Percentiles rank a stretch among this genome's conserved stretches.
phyloP scores from a whole-genome alignment of 2,329 filamentous ascomycete species.

The Penicillium sp. region DNA sequence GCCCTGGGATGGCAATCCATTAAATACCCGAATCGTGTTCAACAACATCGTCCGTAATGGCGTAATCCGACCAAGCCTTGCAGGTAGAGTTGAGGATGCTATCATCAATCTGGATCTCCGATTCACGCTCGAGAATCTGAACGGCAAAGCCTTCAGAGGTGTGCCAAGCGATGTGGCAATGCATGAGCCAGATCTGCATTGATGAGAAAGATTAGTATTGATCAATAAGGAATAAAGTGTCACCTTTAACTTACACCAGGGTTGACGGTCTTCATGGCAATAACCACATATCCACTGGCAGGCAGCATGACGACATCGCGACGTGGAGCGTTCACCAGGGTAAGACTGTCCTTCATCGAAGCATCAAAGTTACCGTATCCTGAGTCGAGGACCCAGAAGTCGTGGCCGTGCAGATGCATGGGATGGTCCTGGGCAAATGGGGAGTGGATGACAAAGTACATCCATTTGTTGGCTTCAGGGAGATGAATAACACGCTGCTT shows the following conservation, averaged over 20 bases:
- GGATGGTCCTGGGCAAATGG: constrained; percentile 7
- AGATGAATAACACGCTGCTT: constrained; percentile 29
- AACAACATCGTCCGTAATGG: background rate
- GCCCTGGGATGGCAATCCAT: background rate
- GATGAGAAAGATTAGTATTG: background rate
- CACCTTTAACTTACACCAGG: constrained; percentile 2
- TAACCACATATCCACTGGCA: constrained; percentile 6
- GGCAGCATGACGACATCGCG: constrained; percentile 10
- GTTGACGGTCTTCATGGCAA: constrained; percentile 7
- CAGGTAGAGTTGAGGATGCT: background rate
- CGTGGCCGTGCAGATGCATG: constrained; percentile 6
- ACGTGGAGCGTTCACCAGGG: constrained; percentile 4
- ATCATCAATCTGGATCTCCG: background rate
- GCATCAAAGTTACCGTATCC: constrained; percentile 8
- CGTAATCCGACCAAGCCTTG: background rate
- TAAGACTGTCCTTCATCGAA: constrained; percentile 1
- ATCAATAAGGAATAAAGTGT: background rate
- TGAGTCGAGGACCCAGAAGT: constrained; percentile 3
- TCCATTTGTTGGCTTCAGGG: constrained; percentile 24
- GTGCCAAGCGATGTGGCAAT: constrained; percentile 16
- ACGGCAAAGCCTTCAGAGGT: constrained; percentile 6
- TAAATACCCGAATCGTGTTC: constrained; percentile 9
- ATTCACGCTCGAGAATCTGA: constrained; percentile 2
- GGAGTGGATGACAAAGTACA: constrained; percentile 36
- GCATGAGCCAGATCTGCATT: constrained; percentile 6